Percentiles rank a stretch among this genome's conserved stretches.
Evolutionary conservation across 225 moss, liverwort and hornwort genomes (phyloP).

Genomic region (Thuidium tamariscinum): DNA sequence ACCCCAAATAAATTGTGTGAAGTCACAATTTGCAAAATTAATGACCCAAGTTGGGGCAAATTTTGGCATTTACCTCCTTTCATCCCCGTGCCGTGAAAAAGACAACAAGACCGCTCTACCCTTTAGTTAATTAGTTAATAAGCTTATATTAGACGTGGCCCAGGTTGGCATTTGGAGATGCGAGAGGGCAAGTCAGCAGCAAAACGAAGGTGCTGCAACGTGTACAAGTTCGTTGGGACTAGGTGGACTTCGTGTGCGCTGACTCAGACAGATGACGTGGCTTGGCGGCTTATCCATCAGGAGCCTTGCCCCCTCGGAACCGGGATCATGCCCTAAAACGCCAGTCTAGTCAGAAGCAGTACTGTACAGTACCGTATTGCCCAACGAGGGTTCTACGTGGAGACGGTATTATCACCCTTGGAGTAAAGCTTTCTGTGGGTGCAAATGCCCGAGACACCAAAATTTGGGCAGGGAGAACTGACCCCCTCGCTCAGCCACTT

Average conservation of each 20-base stretch:
- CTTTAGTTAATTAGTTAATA: no score
- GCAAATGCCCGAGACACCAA: no score
- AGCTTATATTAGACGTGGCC: no score
- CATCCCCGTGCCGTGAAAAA: neutral
- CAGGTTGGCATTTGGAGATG: neutral
- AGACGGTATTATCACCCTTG: no score
- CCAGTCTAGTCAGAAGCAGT: no score
- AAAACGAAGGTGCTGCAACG: neutral
- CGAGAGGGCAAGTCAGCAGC: neutral
- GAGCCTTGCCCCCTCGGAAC: neutral
- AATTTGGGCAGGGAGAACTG: no score
- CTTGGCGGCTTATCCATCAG: neutral
- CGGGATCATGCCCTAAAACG: constrained; percentile 5
- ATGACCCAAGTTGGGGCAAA: neutral
- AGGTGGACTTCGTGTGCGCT: neutral
- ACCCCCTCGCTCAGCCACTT: no score
- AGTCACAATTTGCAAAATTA: neutral
- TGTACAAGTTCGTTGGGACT: neutral
- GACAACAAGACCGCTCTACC: neutral
- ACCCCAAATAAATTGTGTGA: neutral
- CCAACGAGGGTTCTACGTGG: neutral
- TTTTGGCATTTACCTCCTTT: neutral
- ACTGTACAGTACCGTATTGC: no score
- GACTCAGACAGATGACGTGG: constrained; percentile 3
- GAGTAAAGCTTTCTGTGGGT: no score